Conservation (phyloP, 371 early-diverging fungal genomes). For the Conidiobolus incongruus region DNA sequence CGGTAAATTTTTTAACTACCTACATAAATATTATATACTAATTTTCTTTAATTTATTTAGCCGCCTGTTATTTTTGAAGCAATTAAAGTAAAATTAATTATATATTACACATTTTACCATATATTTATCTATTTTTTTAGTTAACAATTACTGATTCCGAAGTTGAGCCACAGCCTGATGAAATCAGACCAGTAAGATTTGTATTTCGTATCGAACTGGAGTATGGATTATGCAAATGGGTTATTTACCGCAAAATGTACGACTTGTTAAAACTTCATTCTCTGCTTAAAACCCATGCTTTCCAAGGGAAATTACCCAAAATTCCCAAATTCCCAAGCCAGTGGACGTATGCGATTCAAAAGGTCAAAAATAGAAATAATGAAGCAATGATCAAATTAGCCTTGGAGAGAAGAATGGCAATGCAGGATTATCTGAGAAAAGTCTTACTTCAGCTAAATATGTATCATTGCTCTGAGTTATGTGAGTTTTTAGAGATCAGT, state of each 20-base stretch:
- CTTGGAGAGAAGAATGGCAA: slow-evolving; percentile 22
- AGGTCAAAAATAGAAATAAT: background rate
- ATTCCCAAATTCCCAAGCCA: slow-evolving; percentile 28
- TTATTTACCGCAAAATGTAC: slow-evolving; percentile 34
- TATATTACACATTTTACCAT: background rate
- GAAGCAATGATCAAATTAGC: slow-evolving; percentile 6
- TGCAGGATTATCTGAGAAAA: slow-evolving; percentile 32
- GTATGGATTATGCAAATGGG: slow-evolving; percentile 64
- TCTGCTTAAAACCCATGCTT: slow-evolving; percentile 19
- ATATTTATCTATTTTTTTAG: background rate
- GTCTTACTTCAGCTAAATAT: slow-evolving; percentile 32
- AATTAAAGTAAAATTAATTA: slow-evolving; percentile 6
- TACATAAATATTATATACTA: too few species aligned
- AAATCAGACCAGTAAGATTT: slow-evolving; percentile 13
- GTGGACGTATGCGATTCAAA: slow-evolving; percentile 12
- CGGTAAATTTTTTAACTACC: background rate
- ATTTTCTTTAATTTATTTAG: slow-evolving; percentile 5
- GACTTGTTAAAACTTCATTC: slow-evolving; percentile 50
- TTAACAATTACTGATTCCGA: background rate
- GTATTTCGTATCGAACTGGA: slow-evolving; percentile 44
- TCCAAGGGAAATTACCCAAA: slow-evolving; percentile 13
- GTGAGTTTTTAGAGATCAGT: slow-evolving; percentile 58
- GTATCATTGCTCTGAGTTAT: slow-evolving; percentile 40
- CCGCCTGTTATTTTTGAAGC: slow-evolving; percentile 16
- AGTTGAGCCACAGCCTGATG: slow-evolving; percentile 5